These are phyloP conservation scores for Chalciporus piperatus DNA, from an alignment of 768 basidiomycete species.

Conservation along the genomic window DNA sequence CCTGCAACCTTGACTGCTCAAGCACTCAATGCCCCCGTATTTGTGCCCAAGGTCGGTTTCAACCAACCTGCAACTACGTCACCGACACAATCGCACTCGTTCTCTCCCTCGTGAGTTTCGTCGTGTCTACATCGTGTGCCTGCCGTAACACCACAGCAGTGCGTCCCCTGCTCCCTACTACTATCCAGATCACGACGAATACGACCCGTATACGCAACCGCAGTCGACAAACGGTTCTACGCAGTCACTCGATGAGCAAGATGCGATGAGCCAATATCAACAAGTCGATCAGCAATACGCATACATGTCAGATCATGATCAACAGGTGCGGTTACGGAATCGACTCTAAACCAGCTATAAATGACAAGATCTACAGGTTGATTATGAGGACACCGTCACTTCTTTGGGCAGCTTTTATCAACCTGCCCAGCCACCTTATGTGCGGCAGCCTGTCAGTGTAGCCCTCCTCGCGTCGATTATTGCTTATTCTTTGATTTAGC, in stretches of 20 bases:
- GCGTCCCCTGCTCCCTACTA: constrained; percentile 29
- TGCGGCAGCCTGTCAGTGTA: constrained; percentile 65
- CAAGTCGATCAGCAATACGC: constrained; percentile 16
- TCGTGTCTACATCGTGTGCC: background rate
- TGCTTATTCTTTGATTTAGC: constrained; percentile 39
- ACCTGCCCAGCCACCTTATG: constrained; percentile 42
- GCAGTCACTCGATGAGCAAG: constrained; percentile 16
- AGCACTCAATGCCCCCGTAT: constrained; percentile 81
- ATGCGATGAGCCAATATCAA: constrained; percentile 20
- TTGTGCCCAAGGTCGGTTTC: constrained; percentile 70
- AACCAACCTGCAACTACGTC: constrained; percentile 27
- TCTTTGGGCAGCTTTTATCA: constrained; percentile 38
- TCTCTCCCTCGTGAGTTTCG: constrained; percentile 28
- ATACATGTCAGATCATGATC: constrained; percentile 17
- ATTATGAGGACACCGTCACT: constrained; percentile 29
- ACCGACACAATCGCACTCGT: constrained; percentile 23
- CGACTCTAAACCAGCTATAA: background rate
- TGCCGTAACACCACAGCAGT: constrained; percentile 17
- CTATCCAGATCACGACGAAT: constrained; percentile 35
- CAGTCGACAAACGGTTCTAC: constrained; percentile 3
- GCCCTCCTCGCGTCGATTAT: background rate
- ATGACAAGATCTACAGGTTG: constrained; percentile 17
- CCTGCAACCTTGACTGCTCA: constrained; percentile 49
- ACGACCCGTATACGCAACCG: constrained; percentile 31
- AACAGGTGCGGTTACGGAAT: background rate